Percentiles rank a stretch among this genome's conserved stretches.
Conservation (phyloP, 2,329 filamentous ascomycete species). For the Pseudopyrenochaeta lycopersici region DNA sequence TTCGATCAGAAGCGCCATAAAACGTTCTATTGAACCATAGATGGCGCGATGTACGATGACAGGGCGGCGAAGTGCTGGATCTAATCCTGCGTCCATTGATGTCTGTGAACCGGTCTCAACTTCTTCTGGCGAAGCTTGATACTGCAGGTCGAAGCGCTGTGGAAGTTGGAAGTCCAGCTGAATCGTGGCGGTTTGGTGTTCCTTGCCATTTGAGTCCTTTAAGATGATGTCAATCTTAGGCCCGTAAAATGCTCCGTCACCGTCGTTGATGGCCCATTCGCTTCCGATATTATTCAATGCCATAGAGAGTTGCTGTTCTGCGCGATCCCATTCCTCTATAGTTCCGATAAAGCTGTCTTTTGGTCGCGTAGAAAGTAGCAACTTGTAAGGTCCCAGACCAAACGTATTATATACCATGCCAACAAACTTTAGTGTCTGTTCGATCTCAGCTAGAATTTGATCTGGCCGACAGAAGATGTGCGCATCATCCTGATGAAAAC, state of each 20-base stretch:
- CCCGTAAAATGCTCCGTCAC: slow-evolving; percentile 89
- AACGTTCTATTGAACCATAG: slow-evolving; percentile 82
- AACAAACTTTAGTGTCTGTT: slow-evolving; percentile 77
- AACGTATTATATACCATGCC: slow-evolving; percentile 75
- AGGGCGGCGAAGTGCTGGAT: slow-evolving; percentile 57
- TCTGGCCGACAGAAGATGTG: slow-evolving; percentile 87
- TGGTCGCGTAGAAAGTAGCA: slow-evolving; percentile 82
- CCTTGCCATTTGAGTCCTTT: slow-evolving; percentile 77
- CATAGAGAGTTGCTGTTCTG: slow-evolving; percentile 71
- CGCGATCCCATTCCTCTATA: slow-evolving; percentile 72
- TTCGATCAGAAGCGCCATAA: slow-evolving; percentile 86
- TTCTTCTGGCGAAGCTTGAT: slow-evolving; percentile 73
- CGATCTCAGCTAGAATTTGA: slow-evolving; percentile 79
- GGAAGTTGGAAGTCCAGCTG: slow-evolving; percentile 92
- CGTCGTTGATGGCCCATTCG: slow-evolving; percentile 77
- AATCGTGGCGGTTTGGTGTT: slow-evolving; percentile 88
- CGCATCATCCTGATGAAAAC: slow-evolving; percentile 90
- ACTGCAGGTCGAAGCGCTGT: slow-evolving; percentile 80
- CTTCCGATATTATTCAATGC: slow-evolving; percentile 71
- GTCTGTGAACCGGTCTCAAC: slow-evolving; percentile 64
- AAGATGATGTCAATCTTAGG: slow-evolving; percentile 91
- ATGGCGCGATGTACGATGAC: slow-evolving; percentile 88
- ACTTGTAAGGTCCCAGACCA: slow-evolving; percentile 74
- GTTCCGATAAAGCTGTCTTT: slow-evolving; percentile 80
- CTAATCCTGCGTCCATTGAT: slow-evolving; percentile 47